Base-by-base conservation (phyloP, 352 stramenopile genomes). In the Pythium myriotylum region DNA sequence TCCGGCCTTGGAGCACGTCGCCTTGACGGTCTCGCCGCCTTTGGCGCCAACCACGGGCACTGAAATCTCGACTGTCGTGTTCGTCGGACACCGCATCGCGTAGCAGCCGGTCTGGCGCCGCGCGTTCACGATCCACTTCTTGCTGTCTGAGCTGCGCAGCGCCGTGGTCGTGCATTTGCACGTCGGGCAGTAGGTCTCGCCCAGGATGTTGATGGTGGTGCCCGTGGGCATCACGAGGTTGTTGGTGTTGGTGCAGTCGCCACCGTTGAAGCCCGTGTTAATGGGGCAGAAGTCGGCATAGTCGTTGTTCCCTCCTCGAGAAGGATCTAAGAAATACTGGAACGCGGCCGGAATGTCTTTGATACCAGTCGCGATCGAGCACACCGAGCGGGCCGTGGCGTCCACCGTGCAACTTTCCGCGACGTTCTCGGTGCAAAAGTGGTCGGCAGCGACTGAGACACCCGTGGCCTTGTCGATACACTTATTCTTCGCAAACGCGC, bases 251-350 rank as follows among this genome's bases (percentile, higher is more conserved):
- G 70, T 67, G 62, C 86, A 95, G 61, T 95, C 84, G 39, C 84
- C 84, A 22, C 72, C 72, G 9, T 68, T 62, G 56, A 84, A 92
- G 40, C 82, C 86, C 32, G 82, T 75, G 42, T 92, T 91, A 45
- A 93, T 78, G 4, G 86, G 86, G 42, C 84, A 95, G 53, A 76
- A 95, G 61, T 95, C 84, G 0, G 84, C 78, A 40, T 83, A 93
- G 16, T 85, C 73, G 52, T 86, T 81, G 37, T 77, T 73, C 9
- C 81, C 82, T 35, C 84, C 86, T 12, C 76, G 70, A 0, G 65
- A 80, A 3, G 64, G 33, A 23, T 88, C 67, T 17, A 37, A 32
- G 41, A 94, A 94, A 42, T 94, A 94, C 33, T 79, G 84, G 49
- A 81, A 85, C 20, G 73, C 50, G 4, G 49, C 23, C 4, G 80